Conservation (phyloP, 1,139 yeast genomes). For the Debaryomycetaceae sp. region DNA sequence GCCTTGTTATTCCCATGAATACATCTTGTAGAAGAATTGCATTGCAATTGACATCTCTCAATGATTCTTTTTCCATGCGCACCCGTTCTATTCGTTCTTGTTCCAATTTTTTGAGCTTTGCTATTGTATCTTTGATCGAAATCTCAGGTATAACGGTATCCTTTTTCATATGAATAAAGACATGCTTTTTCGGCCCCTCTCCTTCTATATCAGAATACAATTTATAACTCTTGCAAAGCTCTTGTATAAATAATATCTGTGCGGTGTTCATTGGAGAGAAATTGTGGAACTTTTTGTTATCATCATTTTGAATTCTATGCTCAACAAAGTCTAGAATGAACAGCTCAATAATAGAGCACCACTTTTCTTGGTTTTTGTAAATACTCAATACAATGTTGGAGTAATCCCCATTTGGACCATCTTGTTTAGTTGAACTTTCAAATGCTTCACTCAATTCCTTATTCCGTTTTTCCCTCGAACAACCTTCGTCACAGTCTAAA, state of each 20-base stretch:
- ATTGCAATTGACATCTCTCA: slow-evolving; percentile 30
- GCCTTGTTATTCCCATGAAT: slow-evolving; percentile 50
- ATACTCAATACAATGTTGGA: slow-evolving; percentile 40
- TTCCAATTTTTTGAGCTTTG: slow-evolving; percentile 15
- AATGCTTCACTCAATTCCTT: slow-evolving; percentile 64
- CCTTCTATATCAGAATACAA: slow-evolving; percentile 75
- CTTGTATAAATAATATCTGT: slow-evolving; percentile 71
- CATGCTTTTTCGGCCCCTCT: slow-evolving; percentile 74
- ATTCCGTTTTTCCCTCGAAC: slow-evolving; percentile 61
- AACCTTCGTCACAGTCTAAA: slow-evolving; percentile 67
- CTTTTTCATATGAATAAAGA: slow-evolving; percentile 51
- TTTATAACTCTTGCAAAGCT: slow-evolving; percentile 56
- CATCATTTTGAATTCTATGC: slow-evolving; percentile 17
- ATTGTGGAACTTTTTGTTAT: slow-evolving; percentile 35
- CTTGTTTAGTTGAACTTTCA: slow-evolving; percentile 25
- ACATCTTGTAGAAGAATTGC: slow-evolving; percentile 54
- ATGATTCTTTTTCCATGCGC: slow-evolving; percentile 13
- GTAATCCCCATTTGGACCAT: slow-evolving; percentile 29
- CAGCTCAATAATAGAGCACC: slow-evolving; percentile 66
- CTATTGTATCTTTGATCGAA: slow-evolving; percentile 25
- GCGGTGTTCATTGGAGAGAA: slow-evolving; percentile 72
- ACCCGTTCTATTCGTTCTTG: slow-evolving; percentile 22
- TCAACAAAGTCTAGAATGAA: slow-evolving; percentile 49
- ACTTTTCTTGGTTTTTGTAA: slow-evolving; percentile 49
- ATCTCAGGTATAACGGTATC: slow-evolving; percentile 27